These are phyloP conservation scores for Termitomyces sp. DNA, from an alignment of 768 basidiomycete genomes.

Conservation along the genomic window DNA sequence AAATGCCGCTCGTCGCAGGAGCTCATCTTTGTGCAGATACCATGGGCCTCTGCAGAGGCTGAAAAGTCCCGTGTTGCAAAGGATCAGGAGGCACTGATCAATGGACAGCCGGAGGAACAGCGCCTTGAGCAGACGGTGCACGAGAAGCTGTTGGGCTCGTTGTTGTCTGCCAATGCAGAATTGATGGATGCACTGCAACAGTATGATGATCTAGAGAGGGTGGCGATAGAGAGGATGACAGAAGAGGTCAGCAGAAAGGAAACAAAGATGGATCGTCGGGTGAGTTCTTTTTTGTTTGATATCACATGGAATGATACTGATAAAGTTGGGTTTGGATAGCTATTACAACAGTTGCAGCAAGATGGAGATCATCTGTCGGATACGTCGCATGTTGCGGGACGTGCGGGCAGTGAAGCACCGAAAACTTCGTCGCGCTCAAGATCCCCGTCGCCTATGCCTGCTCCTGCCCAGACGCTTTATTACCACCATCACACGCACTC, in stretches of 20 bases:
- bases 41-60: slow-evolving; percentile 86
- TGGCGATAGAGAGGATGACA: slow-evolving; percentile 61
- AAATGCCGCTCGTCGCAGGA: slow-evolving; percentile 85
- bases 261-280: slow-evolving; percentile 62
- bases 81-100: slow-evolving; percentile 21
- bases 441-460: slow-evolving; percentile 33
- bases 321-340: slow-evolving; percentile 11
- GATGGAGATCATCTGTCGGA: slow-evolving; percentile 32
- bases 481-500: slow-evolving; percentile 29
- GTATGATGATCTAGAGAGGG: slow-evolving; percentile 74
- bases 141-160: slow-evolving; percentile 69
- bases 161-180: slow-evolving; percentile 74
- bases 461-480: slow-evolving; percentile 8
- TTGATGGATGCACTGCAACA: slow-evolving; percentile 66
- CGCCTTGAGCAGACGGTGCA: slow-evolving; percentile 57
- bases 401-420: slow-evolving; percentile 35
- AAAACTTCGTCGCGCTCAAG: slow-evolving; percentile 39
- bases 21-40: slow-evolving; percentile 79
- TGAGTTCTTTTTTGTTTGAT: slow-evolving; percentile 33
- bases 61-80: slow-evolving; percentile 56
- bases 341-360: slow-evolving; percentile 38
- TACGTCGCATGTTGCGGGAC: slow-evolving; percentile 15
- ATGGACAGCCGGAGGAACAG: slow-evolving; percentile 28
- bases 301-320: slow-evolving; percentile 3
- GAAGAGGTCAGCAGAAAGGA: slow-evolving; percentile 74